phyloP scores from a whole-genome alignment of 2,329 filamentous ascomycete genomes.

The Colletotrichum limetticola region DNA sequence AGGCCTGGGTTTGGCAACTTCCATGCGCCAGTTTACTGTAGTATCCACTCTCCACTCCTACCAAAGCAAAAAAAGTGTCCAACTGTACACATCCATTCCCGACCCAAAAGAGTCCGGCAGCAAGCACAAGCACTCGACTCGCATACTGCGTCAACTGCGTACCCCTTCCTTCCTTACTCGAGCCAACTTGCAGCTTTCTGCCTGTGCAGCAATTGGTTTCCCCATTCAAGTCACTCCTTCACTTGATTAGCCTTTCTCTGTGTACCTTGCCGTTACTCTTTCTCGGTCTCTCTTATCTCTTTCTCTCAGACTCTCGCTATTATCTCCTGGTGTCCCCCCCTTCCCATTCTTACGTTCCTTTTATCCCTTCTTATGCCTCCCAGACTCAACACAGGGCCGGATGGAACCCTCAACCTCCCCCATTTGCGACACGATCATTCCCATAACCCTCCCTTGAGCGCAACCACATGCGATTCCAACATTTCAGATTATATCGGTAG shows the following conservation, averaged over 20 bases:
- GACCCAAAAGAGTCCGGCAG: too few species aligned
- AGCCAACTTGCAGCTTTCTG: slow-evolving; percentile 26
- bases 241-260: slow-evolving; percentile 16
- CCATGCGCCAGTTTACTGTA: too few species aligned
- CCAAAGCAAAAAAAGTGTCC: neutral
- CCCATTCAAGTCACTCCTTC: slow-evolving; percentile 30
- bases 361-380: slow-evolving; percentile 34
- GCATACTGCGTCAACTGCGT: neutral
- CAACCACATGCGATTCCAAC: slow-evolving; percentile 35
- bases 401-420: slow-evolving; percentile 32
- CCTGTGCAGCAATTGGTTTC: slow-evolving; percentile 15
- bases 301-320: neutral
- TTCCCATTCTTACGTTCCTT: slow-evolving; percentile 13
- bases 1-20: neutral
- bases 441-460: slow-evolving; percentile 21
- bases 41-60: neutral
- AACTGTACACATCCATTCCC: slow-evolving; percentile 5
- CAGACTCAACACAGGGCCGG: slow-evolving; percentile 30
- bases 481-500: slow-evolving; percentile 34
- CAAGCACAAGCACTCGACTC: slow-evolving; percentile 15
- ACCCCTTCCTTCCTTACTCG: slow-evolving; percentile 7
- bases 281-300: neutral
- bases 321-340: neutral
- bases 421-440: slow-evolving; percentile 15
- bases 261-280: neutral